Conservation (phyloP, 2,329 filamentous ascomycete species). For the Beauveria sp. region DNA sequence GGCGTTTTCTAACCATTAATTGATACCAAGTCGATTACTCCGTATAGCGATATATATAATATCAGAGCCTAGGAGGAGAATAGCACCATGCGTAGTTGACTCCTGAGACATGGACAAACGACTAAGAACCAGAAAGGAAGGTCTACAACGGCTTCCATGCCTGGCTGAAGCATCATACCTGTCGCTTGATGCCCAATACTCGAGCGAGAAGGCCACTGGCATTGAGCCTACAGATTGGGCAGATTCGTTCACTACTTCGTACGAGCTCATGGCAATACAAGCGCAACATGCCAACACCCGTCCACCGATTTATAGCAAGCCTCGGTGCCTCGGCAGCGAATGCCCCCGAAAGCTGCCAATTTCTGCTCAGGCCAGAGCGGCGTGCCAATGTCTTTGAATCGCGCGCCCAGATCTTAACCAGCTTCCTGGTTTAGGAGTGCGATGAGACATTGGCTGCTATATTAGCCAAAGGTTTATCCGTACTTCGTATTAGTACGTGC, state of each 20-base stretch:
- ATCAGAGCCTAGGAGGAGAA: not conserved
- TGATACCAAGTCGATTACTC: not conserved
- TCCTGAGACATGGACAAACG: not conserved
- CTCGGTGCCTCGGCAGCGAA: not conserved
- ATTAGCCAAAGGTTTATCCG: no score
- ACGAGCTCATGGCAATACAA: no score
- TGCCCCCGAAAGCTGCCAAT: not conserved
- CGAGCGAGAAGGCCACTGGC: no score
- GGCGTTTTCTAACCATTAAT: not conserved
- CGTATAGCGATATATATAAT: not conserved
- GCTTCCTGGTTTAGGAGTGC: no score
- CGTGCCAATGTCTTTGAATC: not conserved
- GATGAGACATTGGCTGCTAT: constrained; percentile 3
- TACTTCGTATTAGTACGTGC: no score
- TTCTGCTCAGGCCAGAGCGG: not conserved
- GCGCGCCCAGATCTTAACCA: no score
- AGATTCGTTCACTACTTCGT: no score
- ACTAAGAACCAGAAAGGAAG: not conserved
- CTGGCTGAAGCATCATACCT: not conserved
- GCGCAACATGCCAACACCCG: no score
- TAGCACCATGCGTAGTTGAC: no score
- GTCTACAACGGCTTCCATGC: not conserved
- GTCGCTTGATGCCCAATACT: not conserved
- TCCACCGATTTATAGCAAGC: no score
- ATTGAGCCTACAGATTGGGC: no score